Base-by-base conservation (phyloP, 306 rosid genomes). In the Sphenostylis stenocarpa region DNA sequence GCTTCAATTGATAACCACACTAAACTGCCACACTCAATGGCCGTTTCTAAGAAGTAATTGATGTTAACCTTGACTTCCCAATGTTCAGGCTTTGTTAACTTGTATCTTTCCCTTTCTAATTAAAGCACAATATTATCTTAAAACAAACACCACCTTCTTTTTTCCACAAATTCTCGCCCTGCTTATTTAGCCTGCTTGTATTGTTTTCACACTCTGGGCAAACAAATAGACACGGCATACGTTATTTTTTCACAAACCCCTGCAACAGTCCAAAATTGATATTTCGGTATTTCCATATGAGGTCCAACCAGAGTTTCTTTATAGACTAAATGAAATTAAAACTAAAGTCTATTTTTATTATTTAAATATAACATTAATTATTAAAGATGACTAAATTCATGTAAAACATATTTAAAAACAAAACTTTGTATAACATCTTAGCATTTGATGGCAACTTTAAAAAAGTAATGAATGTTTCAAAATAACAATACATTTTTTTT, bases 51-150 rank as follows among this genome's bases (percentile, higher is more conserved):
- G 57, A 43, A 26, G 14, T 12, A 73, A 43, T 43, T 43, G 57
- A 44, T n/a, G 39, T 28, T 60, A 73, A 73, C 78, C 21, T 24
- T 67, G 57, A 67, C 24, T 10, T 16, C 41, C 33, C 72, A 24
- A 26, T 26, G 14, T 53, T 1, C 13, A 3, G 3, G 5, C 10
- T 52, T 52, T 52, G 8, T 19, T 3, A 20, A 19, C 57, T 52
- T 52, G 28, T 3, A 5, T 53, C 33, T 55, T 23, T 23, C 31
- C 61, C 33, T 55, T 55, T 55, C 61, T 19, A 55, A 21, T 55
- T 20, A 19, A 20, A 55, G 23, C 5, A 55, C 23, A 21, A 24
- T 13, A 12, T 3, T n/a, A n/a, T 19, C 4, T 51, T 19, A 19
- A 49, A 51, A 51, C 58, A 51, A 7, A 51, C 58, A 51, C 3